phyloP scores from a whole-genome alignment of 768 basidiomycete species.

The Russula olivacea region DNA sequence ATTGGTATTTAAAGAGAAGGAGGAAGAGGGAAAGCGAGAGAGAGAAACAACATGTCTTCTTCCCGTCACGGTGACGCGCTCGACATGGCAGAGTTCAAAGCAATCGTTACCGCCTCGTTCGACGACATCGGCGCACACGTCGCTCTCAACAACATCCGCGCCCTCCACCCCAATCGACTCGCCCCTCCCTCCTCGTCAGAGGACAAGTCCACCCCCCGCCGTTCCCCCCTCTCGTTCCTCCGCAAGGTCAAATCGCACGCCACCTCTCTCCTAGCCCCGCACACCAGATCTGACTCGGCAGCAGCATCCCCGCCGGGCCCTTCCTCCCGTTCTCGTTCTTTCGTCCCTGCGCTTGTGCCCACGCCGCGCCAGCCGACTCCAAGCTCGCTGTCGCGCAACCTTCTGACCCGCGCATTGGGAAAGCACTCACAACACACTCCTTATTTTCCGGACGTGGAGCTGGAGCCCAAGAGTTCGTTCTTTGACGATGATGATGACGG shows the following conservation, averaged over 20 bases:
- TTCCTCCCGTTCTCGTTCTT: neutral
- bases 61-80: neutral
- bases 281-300: neutral
- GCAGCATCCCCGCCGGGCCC: too few relatives aligned
- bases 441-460: neutral
- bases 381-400: neutral
- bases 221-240: slow-evolving; percentile 8
- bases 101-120: slow-evolving; percentile 22
- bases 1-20: slow-evolving; percentile 7
- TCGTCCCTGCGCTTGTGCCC: neutral
- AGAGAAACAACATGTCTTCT: neutral
- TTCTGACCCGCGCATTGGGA: neutral
- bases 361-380: neutral
- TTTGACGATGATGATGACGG: slow-evolving; percentile 14
- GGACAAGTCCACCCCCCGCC: neutral
- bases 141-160: neutral
- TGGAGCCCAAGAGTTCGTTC: neutral
- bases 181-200: neutral
- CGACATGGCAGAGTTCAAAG: slow-evolving; percentile 20
- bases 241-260: slow-evolving; percentile 18
- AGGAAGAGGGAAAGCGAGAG: neutral
- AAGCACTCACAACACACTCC: neutral
- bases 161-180: neutral
- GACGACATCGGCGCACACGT: slow-evolving; percentile 19
- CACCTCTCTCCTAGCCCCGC: neutral